A percentile compares a stretch with the other conserved stretches of the same genome.
These are phyloP conservation scores for Suillus lakei DNA, from an alignment of 768 basidiomycete species.

Conservation along the genomic window DNA sequence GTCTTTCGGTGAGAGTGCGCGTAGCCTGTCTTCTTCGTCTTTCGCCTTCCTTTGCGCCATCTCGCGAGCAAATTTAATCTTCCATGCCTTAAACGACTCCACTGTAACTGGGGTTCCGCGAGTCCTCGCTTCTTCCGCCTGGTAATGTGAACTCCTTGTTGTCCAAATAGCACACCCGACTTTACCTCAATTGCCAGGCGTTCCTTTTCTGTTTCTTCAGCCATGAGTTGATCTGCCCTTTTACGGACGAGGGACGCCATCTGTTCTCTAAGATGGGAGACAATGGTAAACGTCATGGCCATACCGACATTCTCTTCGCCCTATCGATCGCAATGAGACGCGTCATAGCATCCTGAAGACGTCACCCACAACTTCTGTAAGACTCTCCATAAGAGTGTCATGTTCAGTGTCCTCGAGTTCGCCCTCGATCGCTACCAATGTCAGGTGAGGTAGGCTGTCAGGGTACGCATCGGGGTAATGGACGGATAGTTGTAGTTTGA, in stretches of 20 bases:
- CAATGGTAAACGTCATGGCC: conserved; percentile 98
- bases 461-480: conserved; percentile 86
- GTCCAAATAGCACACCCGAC: neutral
- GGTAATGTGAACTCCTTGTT: conserved; percentile 10
- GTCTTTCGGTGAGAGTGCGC: conserved; percentile 75
- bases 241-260: conserved; percentile 65
- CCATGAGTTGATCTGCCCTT: conserved; percentile 58
- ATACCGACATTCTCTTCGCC: conserved; percentile 89
- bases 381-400: conserved; percentile 55
- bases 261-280: conserved; percentile 82
- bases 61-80: conserved; percentile 76
- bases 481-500: conserved; percentile 73
- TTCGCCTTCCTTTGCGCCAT: conserved; percentile 56
- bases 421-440: conserved; percentile 65
- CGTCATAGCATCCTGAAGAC: neutral
- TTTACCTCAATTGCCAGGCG: conserved; percentile 76
- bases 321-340: conserved; percentile 38
- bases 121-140: conserved; percentile 89
- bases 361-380: conserved; percentile 58
- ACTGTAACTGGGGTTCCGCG: conserved; percentile 91
- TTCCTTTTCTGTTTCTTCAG: conserved; percentile 75
- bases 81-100: conserved; percentile 84
- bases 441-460: conserved; percentile 76
- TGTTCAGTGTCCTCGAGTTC: conserved; percentile 65
- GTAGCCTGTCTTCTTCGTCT: conserved; percentile 82